Evolutionary conservation across 2,329 filamentous ascomycete genomes (phyloP).

Genomic region (Pseudogymnoascus sp.): DNA sequence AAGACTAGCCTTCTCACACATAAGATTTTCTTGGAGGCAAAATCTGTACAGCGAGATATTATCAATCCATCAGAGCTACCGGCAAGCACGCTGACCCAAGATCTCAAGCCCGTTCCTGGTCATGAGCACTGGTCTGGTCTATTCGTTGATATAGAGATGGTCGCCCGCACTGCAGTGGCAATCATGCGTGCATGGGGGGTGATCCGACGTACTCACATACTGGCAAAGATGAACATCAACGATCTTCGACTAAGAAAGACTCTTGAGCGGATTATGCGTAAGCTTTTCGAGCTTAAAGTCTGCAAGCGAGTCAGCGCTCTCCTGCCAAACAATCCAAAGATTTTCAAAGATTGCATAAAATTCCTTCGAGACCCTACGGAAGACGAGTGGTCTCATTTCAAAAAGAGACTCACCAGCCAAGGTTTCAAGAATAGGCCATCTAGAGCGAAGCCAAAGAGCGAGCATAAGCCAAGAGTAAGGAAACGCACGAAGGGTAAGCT

Average conservation of each 20-base stretch:
- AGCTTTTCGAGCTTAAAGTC: slow-evolving; percentile 48
- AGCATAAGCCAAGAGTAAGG: slow-evolving; percentile 3
- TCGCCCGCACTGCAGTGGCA: slow-evolving; percentile 51
- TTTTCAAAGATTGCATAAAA: slow-evolving; percentile 57
- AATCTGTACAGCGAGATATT: slow-evolving; percentile 26
- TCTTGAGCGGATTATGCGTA: slow-evolving; percentile 50
- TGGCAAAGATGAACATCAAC: slow-evolving; percentile 49
- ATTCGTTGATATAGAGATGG: slow-evolving; percentile 50
- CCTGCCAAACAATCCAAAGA: slow-evolving; percentile 37
- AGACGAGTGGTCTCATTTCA: slow-evolving; percentile 51
- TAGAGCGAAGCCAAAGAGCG: slow-evolving; percentile 21
- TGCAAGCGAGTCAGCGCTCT: slow-evolving; percentile 51
- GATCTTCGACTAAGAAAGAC: slow-evolving; percentile 53
- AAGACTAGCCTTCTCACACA: slow-evolving; percentile 60
- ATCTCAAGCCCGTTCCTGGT: slow-evolving; percentile 50
- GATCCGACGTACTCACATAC: slow-evolving; percentile 51
- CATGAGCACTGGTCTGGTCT: slow-evolving; percentile 49
- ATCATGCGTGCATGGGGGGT: slow-evolving; percentile 51
- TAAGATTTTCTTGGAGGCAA: slow-evolving; percentile 37
- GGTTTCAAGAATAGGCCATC: slow-evolving; percentile 25
- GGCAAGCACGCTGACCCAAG: slow-evolving; percentile 30
- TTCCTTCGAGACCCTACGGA: slow-evolving; percentile 48
- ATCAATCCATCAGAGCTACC: slow-evolving; percentile 10
- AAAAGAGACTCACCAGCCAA: slow-evolving; percentile 32
- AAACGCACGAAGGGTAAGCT: neutral